Percentiles rank a stretch among this genome's conserved stretches.
phyloP scores from a whole-genome alignment of 2,329 filamentous ascomycete genomes.

The Botrytis porri region DNA sequence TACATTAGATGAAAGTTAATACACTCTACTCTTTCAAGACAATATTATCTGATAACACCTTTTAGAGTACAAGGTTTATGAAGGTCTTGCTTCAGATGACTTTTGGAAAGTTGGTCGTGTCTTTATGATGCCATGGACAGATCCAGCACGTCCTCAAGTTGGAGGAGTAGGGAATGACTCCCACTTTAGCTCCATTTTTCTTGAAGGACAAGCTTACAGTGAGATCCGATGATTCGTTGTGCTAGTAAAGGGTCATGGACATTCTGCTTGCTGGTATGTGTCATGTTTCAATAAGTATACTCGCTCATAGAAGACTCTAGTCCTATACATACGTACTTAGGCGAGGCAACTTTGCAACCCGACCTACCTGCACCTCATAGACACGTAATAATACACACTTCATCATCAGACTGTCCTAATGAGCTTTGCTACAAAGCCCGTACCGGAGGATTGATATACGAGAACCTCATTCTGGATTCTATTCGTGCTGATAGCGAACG shows the following conservation, averaged over 20 bases:
- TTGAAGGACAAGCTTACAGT: slow-evolving; percentile 22
- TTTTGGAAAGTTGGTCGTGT: slow-evolving; percentile 32
- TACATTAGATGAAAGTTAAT: slow-evolving; percentile 1
- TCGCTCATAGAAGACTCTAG: not conserved
- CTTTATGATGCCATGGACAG: slow-evolving; percentile 33
- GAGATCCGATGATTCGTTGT: slow-evolving; percentile 34
- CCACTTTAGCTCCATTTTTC: slow-evolving; percentile 20
- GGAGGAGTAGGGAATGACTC: slow-evolving; percentile 15
- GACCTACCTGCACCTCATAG: slow-evolving; percentile 14
- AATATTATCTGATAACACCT: too few species aligned
- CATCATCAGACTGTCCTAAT: not conserved
- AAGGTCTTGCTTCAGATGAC: not conserved
- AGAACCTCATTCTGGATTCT: slow-evolving; percentile 25
- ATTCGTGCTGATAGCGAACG: slow-evolving; percentile 26
- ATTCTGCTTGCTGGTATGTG: slow-evolving; percentile 28
- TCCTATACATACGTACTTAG: slow-evolving; percentile 31
- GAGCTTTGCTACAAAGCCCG: not conserved
- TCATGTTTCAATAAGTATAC: not conserved
- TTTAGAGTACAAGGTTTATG: not conserved
- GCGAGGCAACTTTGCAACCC: slow-evolving; percentile 28
- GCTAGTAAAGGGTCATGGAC: slow-evolving; percentile 26
- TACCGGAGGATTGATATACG: not conserved
- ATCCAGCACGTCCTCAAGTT: slow-evolving; percentile 20
- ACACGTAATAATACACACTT: slow-evolving; percentile 15
- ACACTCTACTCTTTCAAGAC: not conserved